Percentiles rank a stretch among this genome's conserved stretches.
Conservation (phyloP, 2,329 filamentous ascomycete species). For the Aspergillus ochraceoroseus region DNA sequence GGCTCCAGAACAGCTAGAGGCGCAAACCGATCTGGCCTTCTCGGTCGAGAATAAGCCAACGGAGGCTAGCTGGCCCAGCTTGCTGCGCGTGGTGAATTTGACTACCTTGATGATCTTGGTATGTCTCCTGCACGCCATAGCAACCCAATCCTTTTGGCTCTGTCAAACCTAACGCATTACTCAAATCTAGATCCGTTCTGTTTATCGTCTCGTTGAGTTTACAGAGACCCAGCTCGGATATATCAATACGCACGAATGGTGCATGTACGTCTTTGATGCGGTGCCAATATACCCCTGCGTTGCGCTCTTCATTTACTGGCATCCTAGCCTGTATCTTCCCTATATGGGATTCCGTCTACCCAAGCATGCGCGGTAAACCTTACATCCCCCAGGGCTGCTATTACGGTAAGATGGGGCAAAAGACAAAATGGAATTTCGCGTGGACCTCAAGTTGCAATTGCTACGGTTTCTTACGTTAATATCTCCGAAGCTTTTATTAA, state of each 20-base stretch:
- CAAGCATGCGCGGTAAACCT: slow-evolving; percentile 25
- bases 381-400: no score
- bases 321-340: slow-evolving; percentile 34
- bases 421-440: no score
- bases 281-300: slow-evolving; percentile 36
- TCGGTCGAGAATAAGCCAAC: slow-evolving; percentile 11
- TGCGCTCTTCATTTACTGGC: slow-evolving; percentile 31
- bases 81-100: slow-evolving; percentile 32
- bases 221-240: slow-evolving; percentile 41
- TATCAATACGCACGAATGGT: slow-evolving; percentile 42
- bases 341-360: slow-evolving; percentile 33
- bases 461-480: no score
- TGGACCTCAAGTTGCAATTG: no score
- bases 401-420: no score
- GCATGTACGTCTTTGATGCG: slow-evolving; percentile 45
- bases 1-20: slow-evolving; percentile 28
- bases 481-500: no score
- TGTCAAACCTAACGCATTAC: slow-evolving; percentile 10
- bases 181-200: slow-evolving; percentile 34
- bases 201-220: slow-evolving; percentile 50
- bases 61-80: slow-evolving; percentile 30
- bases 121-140: no score
- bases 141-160: no score
- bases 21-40: neutral
- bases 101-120: slow-evolving; percentile 32